Percentiles rank a stretch among this genome's conserved stretches.
Conservation (phyloP, 2,329 filamentous ascomycete genomes). For the Clarireedia sp. region DNA sequence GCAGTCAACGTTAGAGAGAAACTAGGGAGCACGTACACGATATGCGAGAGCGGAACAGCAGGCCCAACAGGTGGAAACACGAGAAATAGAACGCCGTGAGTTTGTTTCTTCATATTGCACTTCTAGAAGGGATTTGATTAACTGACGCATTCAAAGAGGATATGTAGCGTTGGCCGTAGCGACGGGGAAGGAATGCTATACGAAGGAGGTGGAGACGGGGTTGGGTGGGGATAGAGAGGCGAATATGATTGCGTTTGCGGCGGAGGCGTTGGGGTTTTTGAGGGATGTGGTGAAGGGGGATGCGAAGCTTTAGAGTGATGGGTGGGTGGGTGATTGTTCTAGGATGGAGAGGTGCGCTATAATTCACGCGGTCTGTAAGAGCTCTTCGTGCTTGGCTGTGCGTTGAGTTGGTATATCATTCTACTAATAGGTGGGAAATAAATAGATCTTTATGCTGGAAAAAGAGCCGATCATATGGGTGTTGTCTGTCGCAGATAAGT, state of each 20-base stretch:
- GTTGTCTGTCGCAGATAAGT: no score
- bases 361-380: no score
- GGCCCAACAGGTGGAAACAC: constrained; percentile 51
- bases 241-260: constrained; percentile 58
- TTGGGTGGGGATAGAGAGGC: constrained; percentile 43
- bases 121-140: neutral
- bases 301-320: constrained; percentile 24
- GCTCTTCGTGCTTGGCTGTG: no score
- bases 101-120: constrained; percentile 5
- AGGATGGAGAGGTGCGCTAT: no score
- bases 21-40: constrained; percentile 47
- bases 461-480: no score
- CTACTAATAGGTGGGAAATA: no score
- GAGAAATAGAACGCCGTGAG: constrained; percentile 46
- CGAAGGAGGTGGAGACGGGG: constrained; percentile 48
- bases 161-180: constrained; percentile 58
- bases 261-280: constrained; percentile 47
- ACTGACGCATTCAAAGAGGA: constrained; percentile 33
- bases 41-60: constrained; percentile 56
- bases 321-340: no score
- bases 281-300: constrained; percentile 43
- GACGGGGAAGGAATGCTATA: constrained; percentile 41
- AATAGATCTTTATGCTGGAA: no score
- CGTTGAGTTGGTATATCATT: no score
- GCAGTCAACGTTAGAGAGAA: constrained; percentile 49